These are phyloP conservation scores for Coprinellus micaceus DNA, from an alignment of 768 basidiomycete species.

Conservation along the genomic window DNA sequence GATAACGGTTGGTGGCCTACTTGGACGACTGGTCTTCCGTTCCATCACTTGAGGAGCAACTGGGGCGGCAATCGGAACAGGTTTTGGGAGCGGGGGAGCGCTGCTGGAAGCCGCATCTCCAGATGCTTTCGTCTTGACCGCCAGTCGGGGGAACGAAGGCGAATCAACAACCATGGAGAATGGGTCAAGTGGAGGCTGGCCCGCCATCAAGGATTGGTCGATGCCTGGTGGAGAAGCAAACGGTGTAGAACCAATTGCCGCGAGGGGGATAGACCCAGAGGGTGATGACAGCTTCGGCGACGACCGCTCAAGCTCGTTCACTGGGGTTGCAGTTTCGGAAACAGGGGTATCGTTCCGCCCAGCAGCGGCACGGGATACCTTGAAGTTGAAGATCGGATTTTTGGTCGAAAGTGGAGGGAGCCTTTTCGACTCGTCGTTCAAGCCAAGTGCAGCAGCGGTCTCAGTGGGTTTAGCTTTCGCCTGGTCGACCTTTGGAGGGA, in stretches of 20 bases:
- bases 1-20: conserved; percentile 19
- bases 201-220: no score
- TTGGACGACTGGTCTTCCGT: conserved; percentile 11
- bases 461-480: not conserved
- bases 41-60: conserved; percentile 5
- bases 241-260: conserved; percentile 4
- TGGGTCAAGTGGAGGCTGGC: not conserved
- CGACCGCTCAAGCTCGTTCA: not conserved
- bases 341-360: conserved; percentile 22
- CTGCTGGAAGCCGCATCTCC: not conserved
- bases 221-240: not conserved
- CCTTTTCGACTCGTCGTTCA: conserved; percentile 9
- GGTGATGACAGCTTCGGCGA: conserved; percentile 3
- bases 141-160: conserved; percentile 26
- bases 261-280: conserved; percentile 2
- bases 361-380: conserved; percentile 34
- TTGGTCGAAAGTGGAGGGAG: conserved; percentile 33
- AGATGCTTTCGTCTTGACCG: no score
- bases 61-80: conserved; percentile 5
- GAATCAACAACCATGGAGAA: conserved; percentile 36
- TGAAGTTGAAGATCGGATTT: conserved; percentile 44
- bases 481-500: conserved; percentile 3
- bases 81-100: not conserved
- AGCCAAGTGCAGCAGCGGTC: conserved; percentile 4
- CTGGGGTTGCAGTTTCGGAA: conserved; percentile 1